Conservation (phyloP, 2,329 filamentous ascomycete species). For the Raffaelea ambrosiae region DNA sequence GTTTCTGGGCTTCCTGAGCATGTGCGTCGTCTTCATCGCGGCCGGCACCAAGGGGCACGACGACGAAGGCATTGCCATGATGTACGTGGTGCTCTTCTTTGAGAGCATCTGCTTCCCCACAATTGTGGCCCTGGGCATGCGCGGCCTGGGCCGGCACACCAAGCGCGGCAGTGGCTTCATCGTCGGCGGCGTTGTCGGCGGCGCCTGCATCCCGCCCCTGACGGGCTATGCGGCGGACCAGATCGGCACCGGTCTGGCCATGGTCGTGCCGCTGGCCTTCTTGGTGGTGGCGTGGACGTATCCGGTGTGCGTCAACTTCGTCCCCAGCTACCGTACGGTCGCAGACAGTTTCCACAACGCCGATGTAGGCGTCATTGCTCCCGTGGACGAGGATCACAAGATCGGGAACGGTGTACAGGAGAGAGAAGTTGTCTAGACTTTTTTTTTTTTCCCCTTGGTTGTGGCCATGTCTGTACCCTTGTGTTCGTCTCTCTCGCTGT, state of each 20-base stretch:
- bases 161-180: slow-evolving; percentile 69
- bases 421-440: too few relatives aligned
- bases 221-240: slow-evolving; percentile 59
- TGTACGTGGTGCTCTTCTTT: slow-evolving; percentile 68
- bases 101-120: slow-evolving; percentile 67
- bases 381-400: too few relatives aligned
- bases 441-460: too few relatives aligned
- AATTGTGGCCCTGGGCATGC: slow-evolving; percentile 69
- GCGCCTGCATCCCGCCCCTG: slow-evolving; percentile 65
- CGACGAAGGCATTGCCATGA: slow-evolving; percentile 47
- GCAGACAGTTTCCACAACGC: slow-evolving; percentile 48
- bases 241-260: slow-evolving; percentile 50
- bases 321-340: slow-evolving; percentile 52
- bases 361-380: slow-evolving; percentile 13
- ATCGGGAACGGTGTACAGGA: too few relatives aligned
- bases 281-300: slow-evolving; percentile 50
- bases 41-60: slow-evolving; percentile 37
- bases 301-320: slow-evolving; percentile 55
- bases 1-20: slow-evolving; percentile 56
- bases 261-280: slow-evolving; percentile 57
- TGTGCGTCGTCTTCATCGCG: slow-evolving; percentile 54
- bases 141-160: slow-evolving; percentile 65
- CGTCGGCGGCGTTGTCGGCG: slow-evolving; percentile 62
- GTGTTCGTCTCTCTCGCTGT: too few relatives aligned
- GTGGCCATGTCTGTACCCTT: too few relatives aligned